Evolutionary conservation across 805 yeast species (phyloP), one percentile per base, ranked within the genome.

Genomic region (Spathaspora passalidarum): DNA sequence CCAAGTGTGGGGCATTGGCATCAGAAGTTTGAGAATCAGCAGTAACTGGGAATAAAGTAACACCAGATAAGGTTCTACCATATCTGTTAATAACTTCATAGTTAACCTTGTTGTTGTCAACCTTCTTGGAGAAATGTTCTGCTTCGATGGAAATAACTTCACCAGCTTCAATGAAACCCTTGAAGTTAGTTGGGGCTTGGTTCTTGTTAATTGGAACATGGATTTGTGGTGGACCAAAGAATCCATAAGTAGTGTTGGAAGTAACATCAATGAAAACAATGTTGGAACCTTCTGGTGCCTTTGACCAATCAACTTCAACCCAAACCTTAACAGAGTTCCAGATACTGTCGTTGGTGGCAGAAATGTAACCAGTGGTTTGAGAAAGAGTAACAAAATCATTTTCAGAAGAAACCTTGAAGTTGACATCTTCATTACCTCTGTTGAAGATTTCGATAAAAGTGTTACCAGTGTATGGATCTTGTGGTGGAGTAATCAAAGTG

Each of bases 61-160:
- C 56, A 9, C 54, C 54, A 10, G 56, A 50, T 20, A 42, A 38
- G 25, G 56, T 52, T 23, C 53, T 26, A 16, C 57, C 57, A 38
- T 50, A 50, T 13, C 51, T 37, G 18, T 52, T 46, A 13, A 52
- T 34, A 5, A 32, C 42, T 10, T 20, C 29, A 36, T 46, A 52
- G n/a, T 46, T n/a, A 7, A 53, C 51, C 19, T 40, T 50, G 32
- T 52, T 48, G 14, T 29, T 38, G 5, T 53, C 46, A 3, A 16
- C 21, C 32, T 48, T 48, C 4, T 37, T 20, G 5, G 51, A 32
- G 40, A 45, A 50, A 29, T 49, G 49, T 32, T 49, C 54, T 6
- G 57, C 57, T 43, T 54, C 57, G 10, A 54, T 52, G 7, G 57
- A 50, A 26, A 54, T 43, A 17, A 42, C 38, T 13, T 51, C 46